These are phyloP conservation scores for Hygrophoropsis aurantiaca DNA, from an alignment of 768 basidiomycete species.

Conservation along the genomic window DNA sequence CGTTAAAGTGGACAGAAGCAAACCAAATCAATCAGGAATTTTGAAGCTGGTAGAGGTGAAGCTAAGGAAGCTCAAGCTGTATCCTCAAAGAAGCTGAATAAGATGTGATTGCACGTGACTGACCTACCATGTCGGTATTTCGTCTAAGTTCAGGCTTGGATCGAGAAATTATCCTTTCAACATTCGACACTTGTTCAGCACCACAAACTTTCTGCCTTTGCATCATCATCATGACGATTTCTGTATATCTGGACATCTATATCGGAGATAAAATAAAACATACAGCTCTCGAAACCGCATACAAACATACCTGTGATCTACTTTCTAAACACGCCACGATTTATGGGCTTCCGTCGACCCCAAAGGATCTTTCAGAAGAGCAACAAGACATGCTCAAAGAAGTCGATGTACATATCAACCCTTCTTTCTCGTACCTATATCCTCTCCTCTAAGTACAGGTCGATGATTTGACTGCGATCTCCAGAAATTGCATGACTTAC, in stretches of 20 bases:
- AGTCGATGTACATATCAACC: constrained; percentile 35
- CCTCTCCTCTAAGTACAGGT: constrained; percentile 4
- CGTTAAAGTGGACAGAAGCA: too few relatives aligned
- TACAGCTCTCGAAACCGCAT: constrained; percentile 22
- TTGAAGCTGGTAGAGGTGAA: neutral
- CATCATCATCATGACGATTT: neutral
- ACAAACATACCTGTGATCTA: constrained; percentile 31
- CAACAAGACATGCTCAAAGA: constrained; percentile 46
- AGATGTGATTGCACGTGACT: too few relatives aligned
- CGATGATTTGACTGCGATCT: constrained; percentile 5
- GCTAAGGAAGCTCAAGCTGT: constrained; percentile 2
- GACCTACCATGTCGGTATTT: too few relatives aligned
- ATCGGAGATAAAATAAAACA: constrained; percentile 36
- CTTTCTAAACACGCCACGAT: constrained; percentile 38
- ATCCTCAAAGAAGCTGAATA: neutral
- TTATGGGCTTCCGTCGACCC: constrained; percentile 41
- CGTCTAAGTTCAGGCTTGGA: too few relatives aligned
- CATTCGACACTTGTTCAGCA: too few relatives aligned
- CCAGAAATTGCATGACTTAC: constrained; percentile 31
- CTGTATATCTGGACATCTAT: constrained; percentile 41
- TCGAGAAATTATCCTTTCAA: too few relatives aligned
- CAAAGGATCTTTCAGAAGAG: constrained; percentile 41
- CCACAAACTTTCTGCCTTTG: too few relatives aligned
- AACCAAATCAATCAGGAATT: neutral
- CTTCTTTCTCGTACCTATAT: constrained; percentile 37